Percentiles rank a stretch among this genome's conserved stretches.
Evolutionary conservation across 176 grass and related monocot genomes (phyloP).

Genomic region (Saccharum officinarum): DNA sequence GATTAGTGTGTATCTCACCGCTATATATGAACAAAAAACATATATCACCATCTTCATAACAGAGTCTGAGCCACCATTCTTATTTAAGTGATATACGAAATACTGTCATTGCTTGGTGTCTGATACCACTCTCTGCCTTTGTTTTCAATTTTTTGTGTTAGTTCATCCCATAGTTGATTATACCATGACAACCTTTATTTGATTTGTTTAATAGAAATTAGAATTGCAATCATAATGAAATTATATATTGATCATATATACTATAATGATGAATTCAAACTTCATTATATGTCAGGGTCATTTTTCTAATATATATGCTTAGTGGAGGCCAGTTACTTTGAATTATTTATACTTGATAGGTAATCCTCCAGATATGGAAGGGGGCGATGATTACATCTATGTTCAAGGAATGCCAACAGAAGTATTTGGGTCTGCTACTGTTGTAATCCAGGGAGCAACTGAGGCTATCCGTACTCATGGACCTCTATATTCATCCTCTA

Average conservation of each 20-base stretch:
- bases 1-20: background rate
- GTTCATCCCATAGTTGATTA: background rate
- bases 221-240: background rate
- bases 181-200: background rate
- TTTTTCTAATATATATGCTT: background rate
- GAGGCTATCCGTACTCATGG: too few relatives aligned
- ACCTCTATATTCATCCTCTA: too few relatives aligned
- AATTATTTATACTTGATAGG: background rate
- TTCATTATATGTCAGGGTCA: background rate
- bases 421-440: too few relatives aligned
- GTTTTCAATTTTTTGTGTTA: background rate
- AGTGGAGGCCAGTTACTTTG: background rate
- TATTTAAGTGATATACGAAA: background rate
- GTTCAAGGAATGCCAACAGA: too few relatives aligned
- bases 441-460: too few relatives aligned
- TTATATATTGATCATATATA: background rate
- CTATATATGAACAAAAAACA: background rate
- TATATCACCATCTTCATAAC: background rate
- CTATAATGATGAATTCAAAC: background rate
- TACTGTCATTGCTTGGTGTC: background rate
- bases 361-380: too few relatives aligned
- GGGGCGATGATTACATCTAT: too few relatives aligned
- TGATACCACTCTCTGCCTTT: background rate
- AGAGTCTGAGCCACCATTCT: background rate
- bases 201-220: background rate